A percentile compares a stretch with the other conserved stretches of the same genome.
These are phyloP conservation scores for Hypoxylon fragiforme DNA, from an alignment of 495 filamentous ascomycete species.

Conservation along the genomic window DNA sequence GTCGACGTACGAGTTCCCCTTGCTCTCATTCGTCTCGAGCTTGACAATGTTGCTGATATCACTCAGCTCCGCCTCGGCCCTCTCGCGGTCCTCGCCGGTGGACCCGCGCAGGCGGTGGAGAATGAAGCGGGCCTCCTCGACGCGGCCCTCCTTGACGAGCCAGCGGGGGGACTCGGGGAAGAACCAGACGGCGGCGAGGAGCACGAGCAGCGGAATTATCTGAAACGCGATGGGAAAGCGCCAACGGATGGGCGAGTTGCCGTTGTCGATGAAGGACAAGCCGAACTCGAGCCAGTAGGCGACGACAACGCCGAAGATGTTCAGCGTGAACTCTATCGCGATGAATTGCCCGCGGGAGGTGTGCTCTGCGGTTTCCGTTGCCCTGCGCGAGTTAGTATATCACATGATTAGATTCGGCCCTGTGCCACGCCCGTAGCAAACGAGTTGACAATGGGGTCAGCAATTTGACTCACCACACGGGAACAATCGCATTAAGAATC, in stretches of 20 bases:
- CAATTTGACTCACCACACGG: conserved; percentile 62
- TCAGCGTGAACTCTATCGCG: conserved; percentile 72
- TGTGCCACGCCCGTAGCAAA: too few relatives aligned
- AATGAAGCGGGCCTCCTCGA: conserved; percentile 65
- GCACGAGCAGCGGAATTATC: conserved; percentile 63
- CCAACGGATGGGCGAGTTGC: conserved; percentile 62
- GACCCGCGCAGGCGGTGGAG: conserved; percentile 64
- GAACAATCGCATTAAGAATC: conserved; percentile 70
- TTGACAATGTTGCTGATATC: conserved; percentile 59
- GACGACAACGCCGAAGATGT: conserved; percentile 73
- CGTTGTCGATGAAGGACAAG: conserved; percentile 56
- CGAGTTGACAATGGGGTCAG: too few relatives aligned
- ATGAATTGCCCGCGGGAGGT: conserved; percentile 71
- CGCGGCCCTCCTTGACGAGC: conserved; percentile 64
- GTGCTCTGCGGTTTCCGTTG: conserved; percentile 69
- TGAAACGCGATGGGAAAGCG: conserved; percentile 74
- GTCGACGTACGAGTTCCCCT: conserved; percentile 57
- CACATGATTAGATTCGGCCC: too few relatives aligned
- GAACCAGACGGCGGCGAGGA: conserved; percentile 57
- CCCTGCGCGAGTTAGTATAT: too few relatives aligned
- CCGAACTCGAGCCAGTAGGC: conserved; percentile 76
- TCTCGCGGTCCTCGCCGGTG: conserved; percentile 53
- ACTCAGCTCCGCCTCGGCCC: conserved; percentile 64
- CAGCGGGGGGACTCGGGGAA: conserved; percentile 70
- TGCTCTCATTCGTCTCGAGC: conserved; percentile 58